Conservation (phyloP, 2,329 filamentous ascomycete genomes). For the Sporothrix schenckii region DNA sequence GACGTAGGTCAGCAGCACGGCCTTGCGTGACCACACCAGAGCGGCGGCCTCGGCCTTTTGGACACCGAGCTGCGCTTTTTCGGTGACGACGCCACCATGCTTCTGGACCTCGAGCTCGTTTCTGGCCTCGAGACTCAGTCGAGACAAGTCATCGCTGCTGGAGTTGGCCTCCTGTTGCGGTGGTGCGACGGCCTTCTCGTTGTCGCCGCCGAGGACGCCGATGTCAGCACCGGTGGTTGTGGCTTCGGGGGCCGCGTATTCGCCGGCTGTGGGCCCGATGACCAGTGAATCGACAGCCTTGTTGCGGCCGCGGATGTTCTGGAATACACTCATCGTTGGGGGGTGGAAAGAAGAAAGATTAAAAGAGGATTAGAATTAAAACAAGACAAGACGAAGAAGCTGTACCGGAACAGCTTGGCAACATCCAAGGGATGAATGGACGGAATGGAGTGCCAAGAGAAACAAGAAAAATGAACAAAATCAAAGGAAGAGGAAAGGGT, state of each 20-base stretch:
- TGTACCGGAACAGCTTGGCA: slow-evolving; percentile 9
- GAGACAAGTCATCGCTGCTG: slow-evolving; percentile 23
- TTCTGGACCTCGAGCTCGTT: slow-evolving; percentile 34
- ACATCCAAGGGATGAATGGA: neutral
- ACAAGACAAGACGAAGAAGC: neutral
- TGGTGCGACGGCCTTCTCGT: neutral
- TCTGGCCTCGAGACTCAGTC: slow-evolving; percentile 33
- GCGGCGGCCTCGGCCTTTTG: slow-evolving; percentile 54
- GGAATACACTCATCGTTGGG: slow-evolving; percentile 30
- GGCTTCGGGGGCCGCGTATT: neutral
- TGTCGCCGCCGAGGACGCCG: neutral
- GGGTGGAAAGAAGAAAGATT: neutral
- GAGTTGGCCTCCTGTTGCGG: slow-evolving; percentile 14
- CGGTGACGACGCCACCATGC: slow-evolving; percentile 31
- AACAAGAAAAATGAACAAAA: neutral
- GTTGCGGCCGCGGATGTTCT: slow-evolving; percentile 27
- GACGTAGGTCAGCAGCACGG: slow-evolving; percentile 43
- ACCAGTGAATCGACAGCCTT: slow-evolving; percentile 21
- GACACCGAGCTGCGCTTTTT: slow-evolving; percentile 49
- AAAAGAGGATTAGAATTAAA: neutral
- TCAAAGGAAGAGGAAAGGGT: neutral
- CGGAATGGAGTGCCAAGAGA: neutral
- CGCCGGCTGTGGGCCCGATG: neutral
- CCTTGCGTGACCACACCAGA: slow-evolving; percentile 48
- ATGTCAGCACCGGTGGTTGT: neutral